A percentile compares a stretch with the other conserved stretches of the same genome.
phyloP scores from a whole-genome alignment of 2,329 filamentous ascomycete genomes.

The Monilinia fructicola region DNA sequence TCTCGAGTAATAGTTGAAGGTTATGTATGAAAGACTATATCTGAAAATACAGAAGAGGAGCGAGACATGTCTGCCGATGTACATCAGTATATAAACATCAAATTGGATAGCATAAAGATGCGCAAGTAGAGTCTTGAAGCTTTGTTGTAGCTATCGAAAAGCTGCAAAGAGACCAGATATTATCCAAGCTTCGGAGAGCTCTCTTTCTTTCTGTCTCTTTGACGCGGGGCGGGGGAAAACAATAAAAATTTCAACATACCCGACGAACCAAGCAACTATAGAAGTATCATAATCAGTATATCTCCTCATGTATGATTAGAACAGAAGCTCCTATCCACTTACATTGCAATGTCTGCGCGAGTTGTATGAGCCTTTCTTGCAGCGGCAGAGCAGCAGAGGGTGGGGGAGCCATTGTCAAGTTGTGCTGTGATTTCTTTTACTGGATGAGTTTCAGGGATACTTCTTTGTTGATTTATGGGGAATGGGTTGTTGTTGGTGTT shows the following conservation, averaged over 20 bases:
- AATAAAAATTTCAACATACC: constrained; percentile 56
- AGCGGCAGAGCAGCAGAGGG: constrained; percentile 40
- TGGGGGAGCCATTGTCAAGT: constrained; percentile 39
- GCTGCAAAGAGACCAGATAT: constrained; percentile 14
- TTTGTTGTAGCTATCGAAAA: neutral
- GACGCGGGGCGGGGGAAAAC: constrained; percentile 15
- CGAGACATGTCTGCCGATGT: constrained; percentile 68
- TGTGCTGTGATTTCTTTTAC: neutral
- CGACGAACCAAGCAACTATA: constrained; percentile 74
- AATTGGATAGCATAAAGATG: constrained; percentile 18
- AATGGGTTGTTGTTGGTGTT: neutral
- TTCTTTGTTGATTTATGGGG: neutral
- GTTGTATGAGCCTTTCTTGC: constrained; percentile 61
- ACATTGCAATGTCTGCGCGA: constrained; percentile 93
- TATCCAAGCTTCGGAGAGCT: constrained; percentile 24
- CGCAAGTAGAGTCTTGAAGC: constrained; percentile 27
- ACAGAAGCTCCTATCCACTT: constrained; percentile 49
- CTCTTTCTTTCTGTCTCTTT: neutral
- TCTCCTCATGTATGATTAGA: constrained; percentile 24
- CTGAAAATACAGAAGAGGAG: constrained; percentile 80
- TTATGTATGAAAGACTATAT: constrained; percentile 82
- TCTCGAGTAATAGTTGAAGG: constrained; percentile 79
- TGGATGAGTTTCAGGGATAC: neutral
- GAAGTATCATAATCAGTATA: constrained; percentile 32
- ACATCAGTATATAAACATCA: neutral